These are phyloP conservation scores for Chlorencoelia australis DNA, from an alignment of 2,329 filamentous ascomycete genomes.

Conservation along the genomic window DNA sequence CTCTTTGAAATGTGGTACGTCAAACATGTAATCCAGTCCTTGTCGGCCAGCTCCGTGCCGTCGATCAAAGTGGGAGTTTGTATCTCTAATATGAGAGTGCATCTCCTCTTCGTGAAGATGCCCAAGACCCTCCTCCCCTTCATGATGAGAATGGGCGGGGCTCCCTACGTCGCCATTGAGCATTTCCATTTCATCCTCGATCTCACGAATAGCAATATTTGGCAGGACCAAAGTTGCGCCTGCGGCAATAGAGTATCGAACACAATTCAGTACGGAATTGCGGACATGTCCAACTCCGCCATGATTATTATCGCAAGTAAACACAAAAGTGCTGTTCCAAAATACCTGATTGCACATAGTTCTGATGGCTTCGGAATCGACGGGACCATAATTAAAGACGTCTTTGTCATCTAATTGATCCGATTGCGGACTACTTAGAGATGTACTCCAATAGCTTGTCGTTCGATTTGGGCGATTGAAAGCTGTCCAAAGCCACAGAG, in stretches of 20 bases:
- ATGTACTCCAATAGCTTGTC: constrained; percentile 8
- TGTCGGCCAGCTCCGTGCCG: constrained; percentile 21
- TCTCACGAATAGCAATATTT: constrained; percentile 29
- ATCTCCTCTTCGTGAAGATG: too few species aligned
- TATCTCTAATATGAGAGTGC: too few species aligned
- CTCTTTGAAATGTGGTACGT: constrained; percentile 18
- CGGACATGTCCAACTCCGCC: constrained; percentile 33
- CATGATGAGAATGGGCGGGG: too few species aligned
- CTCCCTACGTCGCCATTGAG: too few species aligned
- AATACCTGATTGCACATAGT: constrained; percentile 26
- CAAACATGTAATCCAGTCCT: constrained; percentile 23
- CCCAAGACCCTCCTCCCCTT: too few species aligned
- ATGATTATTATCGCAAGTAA: constrained; percentile 32
- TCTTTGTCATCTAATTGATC: constrained; percentile 9
- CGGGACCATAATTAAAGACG: constrained; percentile 29
- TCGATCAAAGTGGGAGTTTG: constrained; percentile 10
- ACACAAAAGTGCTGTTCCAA: constrained; percentile 30
- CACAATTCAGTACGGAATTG: constrained; percentile 33
- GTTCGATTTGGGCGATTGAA: constrained; percentile 12
- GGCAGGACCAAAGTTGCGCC: constrained; percentile 30
- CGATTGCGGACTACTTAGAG: background rate
- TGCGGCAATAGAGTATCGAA: constrained; percentile 31
- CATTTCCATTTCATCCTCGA: constrained; percentile 18
- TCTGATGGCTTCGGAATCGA: constrained; percentile 29
- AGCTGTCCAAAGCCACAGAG: constrained; percentile 17